Evolutionary conservation across 106 monocot species (phyloP).

Genomic region (Apostasia shenzhenica): DNA sequence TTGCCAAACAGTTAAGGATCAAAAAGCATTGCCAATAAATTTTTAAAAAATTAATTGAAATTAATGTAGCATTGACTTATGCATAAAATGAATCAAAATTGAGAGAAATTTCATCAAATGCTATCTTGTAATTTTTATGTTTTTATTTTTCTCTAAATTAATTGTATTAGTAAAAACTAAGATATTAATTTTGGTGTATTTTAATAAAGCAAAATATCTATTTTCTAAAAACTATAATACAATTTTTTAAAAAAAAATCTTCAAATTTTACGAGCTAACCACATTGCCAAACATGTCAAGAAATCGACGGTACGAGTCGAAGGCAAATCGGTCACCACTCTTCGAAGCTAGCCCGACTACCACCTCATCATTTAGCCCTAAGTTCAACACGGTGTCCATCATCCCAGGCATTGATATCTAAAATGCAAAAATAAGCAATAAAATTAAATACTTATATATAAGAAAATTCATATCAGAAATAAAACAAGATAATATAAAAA

Average conservation of each 20-base stretch:
- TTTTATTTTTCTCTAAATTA: too few relatives aligned
- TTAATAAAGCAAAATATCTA: neutral
- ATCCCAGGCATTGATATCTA: slow-evolving; percentile 98
- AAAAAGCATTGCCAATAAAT: too few relatives aligned
- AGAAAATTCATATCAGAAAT: too few relatives aligned
- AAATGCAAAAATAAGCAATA: neutral
- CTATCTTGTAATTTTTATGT: too few relatives aligned
- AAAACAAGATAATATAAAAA: neutral
- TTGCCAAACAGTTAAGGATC: too few relatives aligned
- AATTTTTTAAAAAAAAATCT: neutral
- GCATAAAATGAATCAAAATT: too few relatives aligned
- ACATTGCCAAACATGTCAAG: slow-evolving; percentile 91
- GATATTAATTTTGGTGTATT: neutral
- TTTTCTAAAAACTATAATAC: too few relatives aligned
- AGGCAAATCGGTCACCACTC: slow-evolving; percentile 88
- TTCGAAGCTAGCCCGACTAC: slow-evolving; percentile 60
- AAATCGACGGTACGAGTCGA: slow-evolving; percentile 85
- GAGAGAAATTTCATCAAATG: too few relatives aligned
- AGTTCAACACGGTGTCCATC: slow-evolving; percentile 95
- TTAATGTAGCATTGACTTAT: too few relatives aligned
- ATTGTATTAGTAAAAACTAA: too few relatives aligned
- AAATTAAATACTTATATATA: neutral
- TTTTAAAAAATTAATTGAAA: too few relatives aligned
- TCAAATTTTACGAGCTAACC: slow-evolving; percentile 29
- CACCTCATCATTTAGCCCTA: slow-evolving; percentile 95